A percentile compares a stretch with the other conserved stretches of the same genome.
phyloP scores from a whole-genome alignment of 2,329 filamentous ascomycete genomes.

The Sporothrix humicola region DNA sequence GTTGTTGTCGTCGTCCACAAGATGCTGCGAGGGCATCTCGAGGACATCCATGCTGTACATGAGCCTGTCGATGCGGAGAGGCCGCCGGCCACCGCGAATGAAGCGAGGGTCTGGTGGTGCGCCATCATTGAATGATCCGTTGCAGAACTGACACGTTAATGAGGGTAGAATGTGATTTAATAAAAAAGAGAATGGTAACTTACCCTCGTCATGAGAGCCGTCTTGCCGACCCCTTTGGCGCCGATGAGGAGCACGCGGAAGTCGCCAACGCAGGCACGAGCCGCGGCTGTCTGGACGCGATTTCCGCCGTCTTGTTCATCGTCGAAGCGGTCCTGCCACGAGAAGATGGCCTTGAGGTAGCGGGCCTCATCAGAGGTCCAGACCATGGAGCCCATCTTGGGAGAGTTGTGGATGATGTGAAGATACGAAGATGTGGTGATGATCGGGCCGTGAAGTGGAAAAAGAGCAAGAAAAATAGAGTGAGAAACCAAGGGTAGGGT shows the following conservation, averaged over 20 bases:
- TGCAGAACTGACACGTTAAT: slow-evolving; percentile 43
- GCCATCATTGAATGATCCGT: slow-evolving; percentile 41
- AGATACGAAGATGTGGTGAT: neutral
- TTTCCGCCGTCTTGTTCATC: slow-evolving; percentile 35
- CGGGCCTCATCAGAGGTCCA: slow-evolving; percentile 50
- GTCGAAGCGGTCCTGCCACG: slow-evolving; percentile 47
- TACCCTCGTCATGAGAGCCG: slow-evolving; percentile 49
- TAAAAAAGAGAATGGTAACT: neutral
- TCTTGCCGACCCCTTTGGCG: slow-evolving; percentile 50
- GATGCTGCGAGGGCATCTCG: slow-evolving; percentile 46
- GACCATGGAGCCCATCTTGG: slow-evolving; percentile 44
- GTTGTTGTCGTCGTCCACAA: slow-evolving; percentile 40
- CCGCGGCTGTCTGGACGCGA: slow-evolving; percentile 28
- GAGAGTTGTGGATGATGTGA: neutral
- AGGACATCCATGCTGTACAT: slow-evolving; percentile 48
- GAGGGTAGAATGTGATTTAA: neutral
- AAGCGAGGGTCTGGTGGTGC: slow-evolving; percentile 40
- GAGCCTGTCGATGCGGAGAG: slow-evolving; percentile 44
- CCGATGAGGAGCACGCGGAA: slow-evolving; percentile 51
- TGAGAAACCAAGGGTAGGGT: neutral
- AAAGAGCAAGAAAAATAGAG: neutral
- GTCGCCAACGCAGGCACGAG: slow-evolving; percentile 43
- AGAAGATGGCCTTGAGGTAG: slow-evolving; percentile 50
- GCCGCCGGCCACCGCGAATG: slow-evolving; percentile 46
- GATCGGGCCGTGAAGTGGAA: neutral